Percentiles rank a stretch among this genome's conserved stretches.
Conservation (phyloP, 2,329 filamentous ascomycete species). For the Rhynchosporium secalis region DNA sequence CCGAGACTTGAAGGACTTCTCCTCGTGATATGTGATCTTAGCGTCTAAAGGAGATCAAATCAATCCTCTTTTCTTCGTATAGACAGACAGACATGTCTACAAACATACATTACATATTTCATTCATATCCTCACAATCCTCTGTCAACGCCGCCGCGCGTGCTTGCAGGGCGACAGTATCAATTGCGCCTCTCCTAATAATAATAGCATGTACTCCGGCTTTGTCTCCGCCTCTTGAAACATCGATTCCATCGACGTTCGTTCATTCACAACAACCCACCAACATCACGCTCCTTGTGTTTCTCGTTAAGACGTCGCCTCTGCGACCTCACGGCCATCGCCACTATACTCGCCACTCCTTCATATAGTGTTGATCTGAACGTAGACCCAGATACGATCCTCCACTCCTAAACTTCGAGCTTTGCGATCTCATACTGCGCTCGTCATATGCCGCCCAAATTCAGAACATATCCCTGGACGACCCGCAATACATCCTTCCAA, state of each 20-base stretch:
- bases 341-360: constrained; percentile 25
- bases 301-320: constrained; percentile 18
- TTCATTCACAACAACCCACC: background rate
- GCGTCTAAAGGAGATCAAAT: background rate
- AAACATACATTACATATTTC: background rate
- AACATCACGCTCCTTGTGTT: constrained; percentile 5
- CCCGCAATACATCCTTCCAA: constrained; percentile 7
- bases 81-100: background rate
- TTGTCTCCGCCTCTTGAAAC: constrained; percentile 12
- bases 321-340: constrained; percentile 25
- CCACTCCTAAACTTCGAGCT: constrained; percentile 9
- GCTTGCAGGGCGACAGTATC: background rate
- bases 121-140: background rate
- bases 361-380: constrained; percentile 1
- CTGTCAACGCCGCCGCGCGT: background rate
- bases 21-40: too few relatives aligned
- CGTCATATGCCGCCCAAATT: constrained; percentile 2
- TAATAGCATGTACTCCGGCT: constrained; percentile 11
- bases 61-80: background rate
- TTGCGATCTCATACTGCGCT: background rate
- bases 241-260: background rate
- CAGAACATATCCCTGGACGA: background rate
- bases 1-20: too few relatives aligned
- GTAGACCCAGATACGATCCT: constrained; percentile 20
- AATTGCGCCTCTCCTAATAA: background rate